Percentiles rank a stretch among this genome's conserved stretches.
These are phyloP conservation scores for Ophioceras dolichostomum DNA, from an alignment of 2,329 filamentous ascomycete species.

Conservation along the genomic window DNA sequence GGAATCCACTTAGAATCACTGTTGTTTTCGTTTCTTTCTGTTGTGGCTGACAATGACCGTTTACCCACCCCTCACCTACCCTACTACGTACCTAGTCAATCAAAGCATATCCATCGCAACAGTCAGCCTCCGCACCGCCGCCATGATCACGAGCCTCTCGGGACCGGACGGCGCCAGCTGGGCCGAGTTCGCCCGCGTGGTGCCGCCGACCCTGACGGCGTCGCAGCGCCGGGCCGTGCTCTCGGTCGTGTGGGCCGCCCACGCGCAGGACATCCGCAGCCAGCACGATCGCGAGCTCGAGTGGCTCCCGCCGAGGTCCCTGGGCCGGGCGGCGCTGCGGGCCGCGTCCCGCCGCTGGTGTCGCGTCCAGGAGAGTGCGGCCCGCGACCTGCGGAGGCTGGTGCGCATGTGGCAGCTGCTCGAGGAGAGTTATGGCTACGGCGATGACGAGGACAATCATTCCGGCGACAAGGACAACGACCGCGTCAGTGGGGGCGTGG, in stretches of 20 bases:
- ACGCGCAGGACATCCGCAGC: neutral
- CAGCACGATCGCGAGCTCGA: neutral
- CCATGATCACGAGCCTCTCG: neutral
- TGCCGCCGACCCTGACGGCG: neutral
- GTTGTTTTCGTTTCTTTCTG: neutral
- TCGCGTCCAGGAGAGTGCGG: neutral
- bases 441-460: too few species aligned
- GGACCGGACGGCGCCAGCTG: neutral
- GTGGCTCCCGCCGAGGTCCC: neutral
- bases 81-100: neutral
- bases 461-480: too few species aligned
- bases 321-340: neutral
- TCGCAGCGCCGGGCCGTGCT: neutral
- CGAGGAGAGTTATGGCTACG: too few species aligned
- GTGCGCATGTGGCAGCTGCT: slow-evolving; percentile 1
- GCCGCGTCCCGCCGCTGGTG: neutral
- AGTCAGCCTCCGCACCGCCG: slow-evolving; percentile 1
- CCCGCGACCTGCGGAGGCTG: neutral
- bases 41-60: neutral
- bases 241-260: neutral
- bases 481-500: too few species aligned
- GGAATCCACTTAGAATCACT: neutral
- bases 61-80: neutral
- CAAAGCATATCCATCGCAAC: neutral
- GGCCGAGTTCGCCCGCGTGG: neutral